Percentiles rank a stretch among this genome's conserved stretches.
Evolutionary conservation across 768 basidiomycete genomes (phyloP).

Genomic region (Auriscalpium microsporum): DNA sequence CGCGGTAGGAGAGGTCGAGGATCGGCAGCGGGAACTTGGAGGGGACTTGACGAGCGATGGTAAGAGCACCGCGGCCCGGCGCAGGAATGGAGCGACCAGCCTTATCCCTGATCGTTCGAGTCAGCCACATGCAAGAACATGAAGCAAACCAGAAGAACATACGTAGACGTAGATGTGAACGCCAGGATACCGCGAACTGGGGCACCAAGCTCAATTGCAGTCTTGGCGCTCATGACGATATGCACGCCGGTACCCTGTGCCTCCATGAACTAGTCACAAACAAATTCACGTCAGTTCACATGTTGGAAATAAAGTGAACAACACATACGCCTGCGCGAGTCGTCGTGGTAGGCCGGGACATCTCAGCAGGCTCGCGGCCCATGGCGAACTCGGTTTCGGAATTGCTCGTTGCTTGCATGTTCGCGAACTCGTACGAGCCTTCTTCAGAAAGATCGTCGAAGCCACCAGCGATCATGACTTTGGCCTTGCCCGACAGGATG

Average conservation of each 20-base stretch:
- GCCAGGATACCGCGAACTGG: slow-evolving; percentile 91
- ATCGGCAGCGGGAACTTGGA: slow-evolving; percentile 72
- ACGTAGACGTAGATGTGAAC: slow-evolving; percentile 96
- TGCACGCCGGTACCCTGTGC: slow-evolving; percentile 95
- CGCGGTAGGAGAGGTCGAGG: slow-evolving; percentile 80
- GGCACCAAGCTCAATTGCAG: slow-evolving; percentile 88
- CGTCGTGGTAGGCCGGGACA: slow-evolving; percentile 95
- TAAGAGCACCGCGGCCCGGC: slow-evolving; percentile 88
- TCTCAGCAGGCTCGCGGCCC: slow-evolving; percentile 98
- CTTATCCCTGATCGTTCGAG: slow-evolving; percentile 63
- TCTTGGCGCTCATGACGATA: slow-evolving; percentile 94
- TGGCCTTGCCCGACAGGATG: slow-evolving; percentile 90
- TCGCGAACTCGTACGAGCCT: slow-evolving; percentile 97
- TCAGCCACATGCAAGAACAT: not conserved
- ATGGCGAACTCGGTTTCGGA: slow-evolving; percentile 96
- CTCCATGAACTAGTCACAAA: slow-evolving; percentile 74
- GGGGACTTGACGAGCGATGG: slow-evolving; percentile 78
- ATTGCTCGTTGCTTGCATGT: slow-evolving; percentile 99
- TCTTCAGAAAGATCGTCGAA: slow-evolving; percentile 98
- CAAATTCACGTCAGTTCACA: not conserved
- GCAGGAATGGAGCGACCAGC: slow-evolving; percentile 97
- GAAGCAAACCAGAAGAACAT: slow-evolving; percentile 24
- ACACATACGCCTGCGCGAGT: slow-evolving; percentile 82
- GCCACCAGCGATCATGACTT: slow-evolving; percentile 98
- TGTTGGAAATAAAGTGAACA: slow-evolving; percentile 1